Conservation (phyloP, 2,329 filamentous ascomycete genomes). For the Grosmannia clavigera region DNA sequence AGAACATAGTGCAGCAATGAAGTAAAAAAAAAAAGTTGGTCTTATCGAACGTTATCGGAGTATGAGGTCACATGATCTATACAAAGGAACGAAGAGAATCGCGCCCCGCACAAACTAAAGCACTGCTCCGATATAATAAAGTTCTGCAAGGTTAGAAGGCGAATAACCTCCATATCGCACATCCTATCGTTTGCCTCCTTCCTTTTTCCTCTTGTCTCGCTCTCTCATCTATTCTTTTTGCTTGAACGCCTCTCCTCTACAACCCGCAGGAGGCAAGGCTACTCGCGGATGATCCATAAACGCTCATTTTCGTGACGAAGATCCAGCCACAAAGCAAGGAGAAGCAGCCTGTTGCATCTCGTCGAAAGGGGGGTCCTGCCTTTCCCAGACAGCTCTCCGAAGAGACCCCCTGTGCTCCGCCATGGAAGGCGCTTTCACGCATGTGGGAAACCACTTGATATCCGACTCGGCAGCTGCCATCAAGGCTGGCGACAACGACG, state of each 20-base stretch:
- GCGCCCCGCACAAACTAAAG: conserved; percentile 7
- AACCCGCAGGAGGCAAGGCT: background rate
- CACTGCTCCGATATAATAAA: background rate
- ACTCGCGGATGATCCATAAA: background rate
- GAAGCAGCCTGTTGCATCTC: background rate
- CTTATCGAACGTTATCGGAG: conserved; percentile 5
- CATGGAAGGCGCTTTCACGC: conserved; percentile 83
- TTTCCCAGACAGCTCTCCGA: background rate
- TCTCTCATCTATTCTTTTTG: no score
- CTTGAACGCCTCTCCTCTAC: background rate
- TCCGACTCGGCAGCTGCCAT: conserved; percentile 77
- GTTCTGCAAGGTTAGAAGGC: background rate
- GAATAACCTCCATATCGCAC: background rate
- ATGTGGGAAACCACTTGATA: conserved; percentile 76
- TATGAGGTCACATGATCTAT: background rate
- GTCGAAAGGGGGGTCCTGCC: background rate
- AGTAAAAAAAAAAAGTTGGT: background rate
- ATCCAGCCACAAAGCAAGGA: background rate
- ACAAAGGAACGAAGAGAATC: background rate
- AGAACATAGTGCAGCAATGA: background rate
- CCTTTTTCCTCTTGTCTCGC: background rate
- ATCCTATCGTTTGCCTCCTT: background rate
- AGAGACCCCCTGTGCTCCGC: background rate
- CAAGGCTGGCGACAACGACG: conserved; percentile 72
- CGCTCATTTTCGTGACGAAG: background rate